Percentiles rank a stretch among this genome's conserved stretches.
These are phyloP conservation scores for Venturia nashicola DNA, from an alignment of 2,329 filamentous ascomycete species.

Conservation along the genomic window DNA sequence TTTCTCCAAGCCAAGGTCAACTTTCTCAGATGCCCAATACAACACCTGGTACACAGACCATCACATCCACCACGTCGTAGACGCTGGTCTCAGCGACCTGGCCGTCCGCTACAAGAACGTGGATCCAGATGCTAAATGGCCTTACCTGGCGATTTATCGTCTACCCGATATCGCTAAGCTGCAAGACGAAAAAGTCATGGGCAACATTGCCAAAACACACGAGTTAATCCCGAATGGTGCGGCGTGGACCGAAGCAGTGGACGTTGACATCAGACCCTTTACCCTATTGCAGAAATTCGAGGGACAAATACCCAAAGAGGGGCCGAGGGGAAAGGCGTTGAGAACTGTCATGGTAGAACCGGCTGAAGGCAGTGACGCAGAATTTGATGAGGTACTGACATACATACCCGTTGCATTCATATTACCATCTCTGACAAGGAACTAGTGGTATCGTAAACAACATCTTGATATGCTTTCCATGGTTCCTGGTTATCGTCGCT, in stretches of 20 bases:
- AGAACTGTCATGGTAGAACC: constrained; percentile 14
- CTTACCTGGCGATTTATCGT: constrained; percentile 12
- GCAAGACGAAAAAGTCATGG: constrained; percentile 7
- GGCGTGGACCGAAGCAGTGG: constrained; percentile 8
- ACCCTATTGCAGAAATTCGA: constrained; percentile 9
- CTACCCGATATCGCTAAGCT: constrained; percentile 10
- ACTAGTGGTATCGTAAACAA: constrained; percentile 17
- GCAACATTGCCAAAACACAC: not conserved
- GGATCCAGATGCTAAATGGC: constrained; percentile 7
- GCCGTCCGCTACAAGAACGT: constrained; percentile 12
- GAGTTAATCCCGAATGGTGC: constrained; percentile 8
- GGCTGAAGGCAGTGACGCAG: constrained; percentile 14
- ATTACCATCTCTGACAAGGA: not conserved
- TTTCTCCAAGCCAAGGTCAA: constrained; percentile 3
- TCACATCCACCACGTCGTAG: constrained; percentile 11
- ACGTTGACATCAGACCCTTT: constrained; percentile 5
- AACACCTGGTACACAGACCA: constrained; percentile 12
- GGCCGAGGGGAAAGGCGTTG: constrained; percentile 8
- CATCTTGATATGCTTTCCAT: constrained; percentile 12
- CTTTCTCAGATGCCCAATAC: constrained; percentile 8
- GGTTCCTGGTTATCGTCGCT: constrained; percentile 14
- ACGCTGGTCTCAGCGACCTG: constrained; percentile 9
- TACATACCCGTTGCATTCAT: not conserved
- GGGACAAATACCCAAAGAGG: constrained; percentile 6
- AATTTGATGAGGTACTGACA: constrained; percentile 15